Percentiles rank a stretch among this genome's conserved stretches.
phyloP scores from a whole-genome alignment of 805 yeast genomes.

The Nakazawaea laoshanensis region DNA sequence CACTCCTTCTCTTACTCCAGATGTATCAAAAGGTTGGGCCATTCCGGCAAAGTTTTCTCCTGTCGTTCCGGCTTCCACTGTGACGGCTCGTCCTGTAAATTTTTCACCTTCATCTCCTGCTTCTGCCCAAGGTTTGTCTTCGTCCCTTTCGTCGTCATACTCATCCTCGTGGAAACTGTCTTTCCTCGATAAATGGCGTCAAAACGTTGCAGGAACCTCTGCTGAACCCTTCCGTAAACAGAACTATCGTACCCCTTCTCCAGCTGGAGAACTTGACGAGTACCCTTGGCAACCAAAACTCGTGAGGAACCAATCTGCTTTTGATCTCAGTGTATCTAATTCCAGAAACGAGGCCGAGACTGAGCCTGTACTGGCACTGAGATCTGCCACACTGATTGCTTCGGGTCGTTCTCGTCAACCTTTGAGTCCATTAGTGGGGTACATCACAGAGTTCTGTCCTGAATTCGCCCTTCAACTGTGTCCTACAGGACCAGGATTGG shows the following conservation, averaged over 20 bases:
- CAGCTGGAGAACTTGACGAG: conserved; percentile 19
- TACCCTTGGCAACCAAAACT: conserved; percentile 15
- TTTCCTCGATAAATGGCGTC: conserved; percentile 34
- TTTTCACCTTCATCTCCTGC: conserved; percentile 22
- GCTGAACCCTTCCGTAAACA: not conserved
- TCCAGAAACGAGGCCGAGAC: too few species aligned
- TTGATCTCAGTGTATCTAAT: conserved; percentile 7
- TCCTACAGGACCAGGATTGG: conserved; percentile 35
- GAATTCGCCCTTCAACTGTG: conserved; percentile 45
- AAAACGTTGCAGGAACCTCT: not conserved
- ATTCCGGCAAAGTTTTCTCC: conserved; percentile 21
- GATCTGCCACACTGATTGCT: not conserved
- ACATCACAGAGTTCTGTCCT: conserved; percentile 41
- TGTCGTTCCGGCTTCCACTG: conserved; percentile 11
- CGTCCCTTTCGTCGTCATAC: conserved; percentile 30
- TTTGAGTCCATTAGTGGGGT: conserved; percentile 19
- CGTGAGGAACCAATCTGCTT: conserved; percentile 2
- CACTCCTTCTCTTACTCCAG: conserved; percentile 13
- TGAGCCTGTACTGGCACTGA: not conserved
- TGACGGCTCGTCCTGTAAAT: conserved; percentile 5
- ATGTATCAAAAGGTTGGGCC: conserved; percentile 33
- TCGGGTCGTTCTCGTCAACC: too few species aligned
- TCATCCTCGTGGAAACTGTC: conserved; percentile 32
- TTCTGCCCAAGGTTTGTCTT: conserved; percentile 24
- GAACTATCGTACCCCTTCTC: conserved; percentile 17